Percentiles rank a stretch among this genome's conserved stretches.
These are phyloP conservation scores for Oryza meyeriana DNA, from an alignment of 176 grass and related monocot species.

Conservation along the genomic window DNA sequence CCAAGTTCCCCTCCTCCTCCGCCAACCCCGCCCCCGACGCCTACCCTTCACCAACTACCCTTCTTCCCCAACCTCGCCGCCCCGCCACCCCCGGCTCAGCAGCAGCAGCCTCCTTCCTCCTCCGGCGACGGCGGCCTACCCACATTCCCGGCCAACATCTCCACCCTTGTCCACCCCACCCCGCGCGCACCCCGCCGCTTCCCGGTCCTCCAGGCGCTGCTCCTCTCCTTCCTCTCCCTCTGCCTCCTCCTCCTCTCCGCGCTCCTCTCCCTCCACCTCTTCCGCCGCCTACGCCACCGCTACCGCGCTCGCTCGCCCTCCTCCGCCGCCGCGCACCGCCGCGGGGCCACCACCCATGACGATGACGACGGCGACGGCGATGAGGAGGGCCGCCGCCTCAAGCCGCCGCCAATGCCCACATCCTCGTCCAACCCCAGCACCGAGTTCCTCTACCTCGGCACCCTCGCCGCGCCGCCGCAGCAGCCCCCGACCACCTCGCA, in stretches of 20 bases:
- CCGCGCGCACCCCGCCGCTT: background rate
- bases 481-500: background rate
- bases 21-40: constrained; percentile 14
- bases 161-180: constrained; percentile 38
- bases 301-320: background rate
- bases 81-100: background rate
- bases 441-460: constrained; percentile 67
- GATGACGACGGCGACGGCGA: constrained; percentile 11
- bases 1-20: constrained; percentile 30
- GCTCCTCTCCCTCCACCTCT: constrained; percentile 46
- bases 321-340: background rate
- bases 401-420: constrained; percentile 53
- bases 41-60: constrained; percentile 43
- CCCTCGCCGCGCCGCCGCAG: constrained; percentile 34
- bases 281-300: constrained; percentile 33
- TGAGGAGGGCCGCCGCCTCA: constrained; percentile 54
- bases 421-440: constrained; percentile 55
- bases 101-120: background rate
- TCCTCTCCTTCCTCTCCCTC: constrained; percentile 44
- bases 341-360: background rate
- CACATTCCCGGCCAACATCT: constrained; percentile 52
- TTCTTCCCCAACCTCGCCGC: constrained; percentile 35
- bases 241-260: constrained; percentile 45
- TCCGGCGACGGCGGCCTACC: constrained; percentile 21
- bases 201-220: constrained; percentile 48